Evolutionary conservation across 805 yeast species (phyloP), one percentile per base, ranked within the genome.

Genomic region (Sugiyamaella floridensis): DNA sequence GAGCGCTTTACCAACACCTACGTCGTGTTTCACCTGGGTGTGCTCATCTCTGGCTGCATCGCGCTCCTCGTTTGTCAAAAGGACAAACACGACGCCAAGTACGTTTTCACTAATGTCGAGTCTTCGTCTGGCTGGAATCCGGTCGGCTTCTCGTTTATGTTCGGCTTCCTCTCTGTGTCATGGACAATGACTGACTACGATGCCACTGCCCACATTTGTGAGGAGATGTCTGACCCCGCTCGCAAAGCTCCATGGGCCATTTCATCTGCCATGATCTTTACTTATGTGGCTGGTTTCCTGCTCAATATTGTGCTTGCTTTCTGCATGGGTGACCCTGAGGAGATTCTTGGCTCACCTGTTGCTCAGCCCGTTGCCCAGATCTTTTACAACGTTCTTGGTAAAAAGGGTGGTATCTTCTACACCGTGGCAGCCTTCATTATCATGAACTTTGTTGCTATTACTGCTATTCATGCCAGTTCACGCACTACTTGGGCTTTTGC

Each of bases 151-250:
- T 88, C 93, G 1, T 86, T 86, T 56, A 69, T 87, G 49, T 80
- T 87, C 44, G 93, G 93, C 0, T 77, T 87, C 53, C 89, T 85
- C 67, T 85, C 86, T 56, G 82, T 89, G 1, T 81, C 86, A 32
- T 85, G 85, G 67, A 86, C 92, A 19, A 73, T 86, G 63, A 87
- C 86, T 55, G 95, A 93, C 0, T 87, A 85, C 66, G 92, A 92
- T 26, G 81, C 86, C 79, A 72, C 87, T 26, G 86, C 88, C 16
- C 82, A 92, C 5, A 78, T 87, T 73, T 81, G 89, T 46, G 95
- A 87, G 61, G 95, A 87, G 67, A 93, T 87, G 14, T 77, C 81
- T 56, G 73, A 73, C 19, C 92, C 95, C 0, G 93, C 87, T 63
- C 77, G 71, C 52, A 82, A 81, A 49, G 83, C 87, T 61, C 89